Evolutionary conservation across 1,139 yeast species (phyloP).

Genomic region (Debaryomyces robertsiae): DNA sequence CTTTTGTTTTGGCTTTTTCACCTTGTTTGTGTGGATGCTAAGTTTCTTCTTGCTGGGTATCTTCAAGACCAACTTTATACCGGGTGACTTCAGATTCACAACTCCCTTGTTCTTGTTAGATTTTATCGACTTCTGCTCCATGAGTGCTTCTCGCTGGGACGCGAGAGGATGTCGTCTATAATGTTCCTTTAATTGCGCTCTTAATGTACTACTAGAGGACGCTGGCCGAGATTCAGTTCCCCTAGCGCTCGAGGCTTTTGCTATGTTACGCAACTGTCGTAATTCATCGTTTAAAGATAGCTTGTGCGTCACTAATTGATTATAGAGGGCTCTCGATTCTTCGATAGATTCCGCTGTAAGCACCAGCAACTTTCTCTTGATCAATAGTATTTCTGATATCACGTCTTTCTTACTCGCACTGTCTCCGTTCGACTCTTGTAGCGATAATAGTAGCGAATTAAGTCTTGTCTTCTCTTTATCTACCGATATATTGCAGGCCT

Average conservation of each 20-base stretch:
- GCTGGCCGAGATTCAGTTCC: constrained; percentile 15
- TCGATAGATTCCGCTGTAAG: constrained; percentile 32
- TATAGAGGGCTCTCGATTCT: constrained; percentile 37
- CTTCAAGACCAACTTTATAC: constrained; percentile 33
- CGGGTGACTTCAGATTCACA: constrained; percentile 16
- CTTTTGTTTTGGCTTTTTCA: constrained; percentile 9
- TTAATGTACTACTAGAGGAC: constrained; percentile 23
- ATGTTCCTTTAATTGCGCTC: constrained; percentile 37
- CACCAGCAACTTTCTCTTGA: constrained; percentile 18
- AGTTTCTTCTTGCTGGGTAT: constrained; percentile 22
- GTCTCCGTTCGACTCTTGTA: constrained; percentile 13
- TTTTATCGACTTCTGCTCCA: constrained; percentile 29
- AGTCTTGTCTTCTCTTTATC: constrained; percentile 25
- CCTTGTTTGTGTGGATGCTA: constrained; percentile 7
- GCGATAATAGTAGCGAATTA: constrained; percentile 18
- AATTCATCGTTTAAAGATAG: constrained; percentile 33
- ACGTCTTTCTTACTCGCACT: constrained; percentile 11
- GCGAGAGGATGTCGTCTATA: constrained; percentile 39
- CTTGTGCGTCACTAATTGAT: constrained; percentile 39
- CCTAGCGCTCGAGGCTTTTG: constrained; percentile 10
- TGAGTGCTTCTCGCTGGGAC: constrained; percentile 44
- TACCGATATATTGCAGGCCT: constrained; percentile 37
- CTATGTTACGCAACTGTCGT: constrained; percentile 28
- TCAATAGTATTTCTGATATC: constrained; percentile 14
- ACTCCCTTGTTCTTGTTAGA: constrained; percentile 11